These are phyloP conservation scores for Lippia alba DNA, from an alignment of 305 asterid genomes.

Conservation along the genomic window DNA sequence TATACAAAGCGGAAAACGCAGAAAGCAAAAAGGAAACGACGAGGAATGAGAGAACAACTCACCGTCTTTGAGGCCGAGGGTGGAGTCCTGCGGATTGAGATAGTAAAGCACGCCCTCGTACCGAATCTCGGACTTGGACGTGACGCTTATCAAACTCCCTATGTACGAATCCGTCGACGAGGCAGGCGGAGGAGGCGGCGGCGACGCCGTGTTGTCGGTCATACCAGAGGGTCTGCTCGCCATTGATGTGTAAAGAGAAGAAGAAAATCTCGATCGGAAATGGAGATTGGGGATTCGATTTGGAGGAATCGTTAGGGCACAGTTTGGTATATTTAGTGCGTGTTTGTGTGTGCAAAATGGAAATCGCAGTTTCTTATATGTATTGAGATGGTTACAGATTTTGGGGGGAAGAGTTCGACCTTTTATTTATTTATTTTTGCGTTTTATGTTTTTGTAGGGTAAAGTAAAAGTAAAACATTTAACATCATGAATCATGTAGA, in stretches of 20 bases:
- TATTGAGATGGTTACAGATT: conserved; percentile 25
- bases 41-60: conserved; percentile 7
- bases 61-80: conserved; percentile 80
- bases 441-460: no score
- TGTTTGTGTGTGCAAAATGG: conserved; percentile 21
- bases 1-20: conserved; percentile 8
- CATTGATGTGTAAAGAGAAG: conserved; percentile 40
- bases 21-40: background rate
- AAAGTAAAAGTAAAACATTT: no score
- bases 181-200: conserved; percentile 40
- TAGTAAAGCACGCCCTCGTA: conserved; percentile 71
- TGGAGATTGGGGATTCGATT: background rate
- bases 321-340: background rate
- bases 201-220: conserved; percentile 39
- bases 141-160: conserved; percentile 77
- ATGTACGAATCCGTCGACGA: conserved; percentile 72
- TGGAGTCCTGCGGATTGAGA: conserved; percentile 72
- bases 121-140: conserved; percentile 81
- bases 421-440: background rate
- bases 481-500: no score
- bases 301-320: conserved; percentile 17
- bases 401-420: conserved; percentile 25
- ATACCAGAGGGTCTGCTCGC: conserved; percentile 49
- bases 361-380: conserved; percentile 30
- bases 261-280: conserved; percentile 12